Evolutionary conservation across 192 early-diverging fungal genomes (phyloP).

Genomic region (Coemansia sp.): DNA sequence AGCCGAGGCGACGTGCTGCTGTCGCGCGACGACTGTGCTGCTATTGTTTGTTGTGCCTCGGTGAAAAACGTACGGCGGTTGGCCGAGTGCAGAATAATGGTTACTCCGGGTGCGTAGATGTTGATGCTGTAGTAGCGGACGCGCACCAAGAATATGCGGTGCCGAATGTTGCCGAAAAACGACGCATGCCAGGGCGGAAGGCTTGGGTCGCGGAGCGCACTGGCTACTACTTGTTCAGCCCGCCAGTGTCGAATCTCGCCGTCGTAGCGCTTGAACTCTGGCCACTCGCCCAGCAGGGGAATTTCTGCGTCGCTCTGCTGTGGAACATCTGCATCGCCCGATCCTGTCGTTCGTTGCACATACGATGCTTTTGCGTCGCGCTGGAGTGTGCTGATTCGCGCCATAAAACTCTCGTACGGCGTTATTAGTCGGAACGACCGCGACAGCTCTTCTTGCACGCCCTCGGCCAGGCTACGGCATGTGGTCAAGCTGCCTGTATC

Average conservation of each 20-base stretch:
- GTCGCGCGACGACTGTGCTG: background rate
- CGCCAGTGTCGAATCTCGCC: slow-evolving; percentile 15
- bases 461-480: slow-evolving; percentile 1
- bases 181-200: slow-evolving; percentile 9
- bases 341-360: slow-evolving; percentile 4
- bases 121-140: slow-evolving; percentile 37
- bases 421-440: slow-evolving; percentile 10
- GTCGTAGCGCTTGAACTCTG: slow-evolving; percentile 19
- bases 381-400: slow-evolving; percentile 18
- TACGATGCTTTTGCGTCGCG: slow-evolving; percentile 24
- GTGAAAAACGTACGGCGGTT: slow-evolving; percentile 44
- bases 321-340: no score
- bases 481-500: background rate
- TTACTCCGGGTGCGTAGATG: slow-evolving; percentile 18
- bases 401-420: slow-evolving; percentile 18
- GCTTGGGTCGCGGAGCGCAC: slow-evolving; percentile 11
- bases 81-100: slow-evolving; percentile 26
- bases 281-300: slow-evolving; percentile 17
- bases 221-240: slow-evolving; percentile 9
- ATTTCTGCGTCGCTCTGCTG: background rate
- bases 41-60: slow-evolving; percentile 15
- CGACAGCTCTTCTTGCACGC: slow-evolving; percentile 15
- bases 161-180: slow-evolving; percentile 26
- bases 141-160: slow-evolving; percentile 22
- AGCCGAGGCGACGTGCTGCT: slow-evolving; percentile 9